These are phyloP conservation scores for Anethum foeniculum DNA, from an alignment of 140 eudicot species.

Conservation along the genomic window DNA sequence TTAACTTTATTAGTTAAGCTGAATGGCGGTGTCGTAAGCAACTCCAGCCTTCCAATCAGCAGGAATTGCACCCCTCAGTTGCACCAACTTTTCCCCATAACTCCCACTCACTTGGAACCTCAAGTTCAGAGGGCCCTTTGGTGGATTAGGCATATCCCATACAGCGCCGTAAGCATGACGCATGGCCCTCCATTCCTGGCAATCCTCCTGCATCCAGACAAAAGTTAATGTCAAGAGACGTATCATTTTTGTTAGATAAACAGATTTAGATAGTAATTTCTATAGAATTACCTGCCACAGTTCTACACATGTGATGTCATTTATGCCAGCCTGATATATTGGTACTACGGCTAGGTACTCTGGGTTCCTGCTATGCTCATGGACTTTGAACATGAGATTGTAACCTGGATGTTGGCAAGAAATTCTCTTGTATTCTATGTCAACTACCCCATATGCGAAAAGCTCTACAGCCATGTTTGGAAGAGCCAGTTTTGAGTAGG, in stretches of 20 bases:
- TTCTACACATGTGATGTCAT: slow-evolving; percentile 56
- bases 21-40: slow-evolving; percentile 48
- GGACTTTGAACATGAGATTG: slow-evolving; percentile 64
- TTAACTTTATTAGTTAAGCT: slow-evolving; percentile 26
- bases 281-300: slow-evolving; percentile 55
- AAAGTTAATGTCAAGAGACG: background rate
- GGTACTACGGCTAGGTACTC: slow-evolving; percentile 58
- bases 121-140: slow-evolving; percentile 39
- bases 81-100: slow-evolving; percentile 34
- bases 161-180: slow-evolving; percentile 67
- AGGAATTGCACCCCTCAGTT: slow-evolving; percentile 32
- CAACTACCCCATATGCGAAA: slow-evolving; percentile 64
- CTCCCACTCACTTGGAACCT: slow-evolving; percentile 46
- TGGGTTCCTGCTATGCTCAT: slow-evolving; percentile 60
- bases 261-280: background rate
- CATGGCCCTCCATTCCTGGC: slow-evolving; percentile 79
- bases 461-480: slow-evolving; percentile 44
- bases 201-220: slow-evolving; percentile 47
- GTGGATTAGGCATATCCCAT: slow-evolving; percentile 68
- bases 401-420: slow-evolving; percentile 54
- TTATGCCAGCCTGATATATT: slow-evolving; percentile 58
- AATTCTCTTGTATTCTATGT: slow-evolving; percentile 51
- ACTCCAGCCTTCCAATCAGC: slow-evolving; percentile 58
- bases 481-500: slow-evolving; percentile 56
- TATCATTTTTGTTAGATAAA: background rate